A percentile compares a stretch with the other conserved stretches of the same genome.
Evolutionary conservation across 768 basidiomycete species (phyloP).

Genomic region (Phylloporus rhodoxanthus): DNA sequence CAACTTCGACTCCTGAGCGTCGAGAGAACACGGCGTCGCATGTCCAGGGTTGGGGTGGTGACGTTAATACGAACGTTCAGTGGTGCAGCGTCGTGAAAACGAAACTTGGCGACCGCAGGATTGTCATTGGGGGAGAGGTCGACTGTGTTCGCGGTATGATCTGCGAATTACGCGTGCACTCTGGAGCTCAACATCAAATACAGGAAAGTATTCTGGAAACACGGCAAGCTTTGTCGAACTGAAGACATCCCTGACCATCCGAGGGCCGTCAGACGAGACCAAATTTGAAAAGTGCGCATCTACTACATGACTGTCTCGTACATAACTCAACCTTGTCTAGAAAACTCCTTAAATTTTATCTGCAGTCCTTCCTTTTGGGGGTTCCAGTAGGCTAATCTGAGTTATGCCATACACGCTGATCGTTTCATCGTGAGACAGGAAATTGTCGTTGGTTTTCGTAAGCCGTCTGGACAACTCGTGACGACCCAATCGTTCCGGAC

Average conservation of each 20-base stretch:
- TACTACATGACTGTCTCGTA: background rate
- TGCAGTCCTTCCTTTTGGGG: constrained; percentile 86
- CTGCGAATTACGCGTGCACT: background rate
- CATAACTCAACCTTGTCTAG: constrained; percentile 33
- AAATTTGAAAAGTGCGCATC: constrained; percentile 69
- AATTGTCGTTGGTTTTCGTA: constrained; percentile 84
- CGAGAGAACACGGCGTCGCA: constrained; percentile 21
- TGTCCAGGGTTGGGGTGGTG: constrained; percentile 61
- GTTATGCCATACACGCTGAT: background rate
- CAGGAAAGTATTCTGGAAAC: constrained; percentile 56
- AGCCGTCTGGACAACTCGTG: constrained; percentile 60
- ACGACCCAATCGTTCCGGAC: constrained; percentile 73
- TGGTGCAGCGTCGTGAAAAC: constrained; percentile 91
- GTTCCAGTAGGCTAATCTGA: constrained; percentile 58
- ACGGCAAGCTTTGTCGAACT: constrained; percentile 76
- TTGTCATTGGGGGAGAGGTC: constrained; percentile 85
- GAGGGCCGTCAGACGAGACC: constrained; percentile 55
- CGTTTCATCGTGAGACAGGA: constrained; percentile 41
- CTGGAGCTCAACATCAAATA: background rate
- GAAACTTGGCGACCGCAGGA: constrained; percentile 62
- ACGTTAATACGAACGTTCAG: constrained; percentile 83
- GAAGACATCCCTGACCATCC: constrained; percentile 77
- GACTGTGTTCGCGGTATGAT: constrained; percentile 75
- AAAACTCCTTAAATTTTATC: constrained; percentile 89
- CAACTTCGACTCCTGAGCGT: constrained; percentile 33